Conservation (phyloP, 129 eudicot genomes). For the Chrysanthemum makinoi region DNA sequence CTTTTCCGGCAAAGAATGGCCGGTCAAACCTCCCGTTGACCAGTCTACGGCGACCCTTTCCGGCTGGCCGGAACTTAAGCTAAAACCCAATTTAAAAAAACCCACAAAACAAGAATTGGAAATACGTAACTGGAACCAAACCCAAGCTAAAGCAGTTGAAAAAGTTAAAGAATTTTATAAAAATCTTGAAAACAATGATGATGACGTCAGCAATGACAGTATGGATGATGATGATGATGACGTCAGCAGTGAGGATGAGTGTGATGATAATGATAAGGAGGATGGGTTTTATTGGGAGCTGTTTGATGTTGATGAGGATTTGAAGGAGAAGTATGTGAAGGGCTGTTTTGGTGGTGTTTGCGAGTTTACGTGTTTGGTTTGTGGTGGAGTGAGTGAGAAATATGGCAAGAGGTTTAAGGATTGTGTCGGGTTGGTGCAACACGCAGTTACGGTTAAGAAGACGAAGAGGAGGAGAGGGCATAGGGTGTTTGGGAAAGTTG, state of each 20-base stretch:
- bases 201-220: slow-evolving; percentile 20
- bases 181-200: slow-evolving; percentile 28
- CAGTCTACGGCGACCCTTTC: slow-evolving; percentile 24
- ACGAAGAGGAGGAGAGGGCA: slow-evolving; percentile 72
- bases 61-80: slow-evolving; percentile 51
- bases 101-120: slow-evolving; percentile 48
- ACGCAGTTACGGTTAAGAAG: slow-evolving; percentile 52
- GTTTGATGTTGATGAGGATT: slow-evolving; percentile 45
- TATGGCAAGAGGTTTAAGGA: slow-evolving; percentile 58
- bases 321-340: slow-evolving; percentile 54
- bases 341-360: slow-evolving; percentile 59
- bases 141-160: slow-evolving; percentile 49
- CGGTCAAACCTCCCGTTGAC: slow-evolving; percentile 38
- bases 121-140: slow-evolving; percentile 26
- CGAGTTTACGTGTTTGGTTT: slow-evolving; percentile 73
- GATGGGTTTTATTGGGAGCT: slow-evolving; percentile 47
- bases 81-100: slow-evolving; percentile 29
- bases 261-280: slow-evolving; percentile 28
- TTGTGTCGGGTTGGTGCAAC: slow-evolving; percentile 76
- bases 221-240: slow-evolving; percentile 40
- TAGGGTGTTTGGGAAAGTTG: slow-evolving; percentile 57
- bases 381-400: slow-evolving; percentile 56
- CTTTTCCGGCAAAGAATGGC: slow-evolving; percentile 66
- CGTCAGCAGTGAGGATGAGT: slow-evolving; percentile 9
- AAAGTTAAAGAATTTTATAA: slow-evolving; percentile 36